Conservation (phyloP, 225 moss, liverwort and hornwort species). For the Bryum argenteum region DNA sequence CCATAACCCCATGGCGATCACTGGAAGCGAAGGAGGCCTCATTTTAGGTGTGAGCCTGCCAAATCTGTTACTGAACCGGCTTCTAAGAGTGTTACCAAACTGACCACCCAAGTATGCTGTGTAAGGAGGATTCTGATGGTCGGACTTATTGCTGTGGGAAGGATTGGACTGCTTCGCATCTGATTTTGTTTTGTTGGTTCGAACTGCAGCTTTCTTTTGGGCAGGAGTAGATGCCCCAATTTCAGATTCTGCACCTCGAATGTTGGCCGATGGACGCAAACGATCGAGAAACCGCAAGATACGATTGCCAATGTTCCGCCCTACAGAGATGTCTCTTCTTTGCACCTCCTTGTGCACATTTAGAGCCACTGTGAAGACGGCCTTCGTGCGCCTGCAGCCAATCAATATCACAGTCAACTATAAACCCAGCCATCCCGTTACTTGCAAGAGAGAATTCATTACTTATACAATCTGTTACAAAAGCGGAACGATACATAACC, state of each 20-base stretch:
- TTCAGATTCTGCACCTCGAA: constrained; percentile 58
- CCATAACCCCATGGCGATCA: constrained; percentile 69
- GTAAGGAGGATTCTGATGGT: constrained; percentile 54
- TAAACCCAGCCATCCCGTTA: constrained; percentile 11
- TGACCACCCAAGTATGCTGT: constrained; percentile 50
- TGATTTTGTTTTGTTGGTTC: constrained; percentile 32
- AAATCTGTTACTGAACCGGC: constrained; percentile 46
- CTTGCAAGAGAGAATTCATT: not conserved
- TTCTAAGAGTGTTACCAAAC: constrained; percentile 52
- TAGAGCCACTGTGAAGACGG: constrained; percentile 73
- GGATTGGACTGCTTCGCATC: constrained; percentile 43
- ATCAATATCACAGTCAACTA: constrained; percentile 15
- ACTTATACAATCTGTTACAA: not conserved
- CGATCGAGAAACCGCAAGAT: constrained; percentile 81
- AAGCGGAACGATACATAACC: constrained; percentile 1
- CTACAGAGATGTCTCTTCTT: constrained; percentile 83
- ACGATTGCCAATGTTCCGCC: constrained; percentile 82
- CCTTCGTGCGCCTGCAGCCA: constrained; percentile 70
- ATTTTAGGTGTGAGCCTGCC: constrained; percentile 51
- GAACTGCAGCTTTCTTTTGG: constrained; percentile 29
- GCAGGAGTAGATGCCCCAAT: constrained; percentile 18
- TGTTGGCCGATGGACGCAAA: constrained; percentile 95
- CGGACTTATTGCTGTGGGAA: constrained; percentile 29
- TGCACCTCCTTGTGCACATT: constrained; percentile 94
- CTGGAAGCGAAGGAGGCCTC: constrained; percentile 50